Evolutionary conservation across 164 flowering plant species (phyloP).

Genomic region (Macadamia tetraphylla): DNA sequence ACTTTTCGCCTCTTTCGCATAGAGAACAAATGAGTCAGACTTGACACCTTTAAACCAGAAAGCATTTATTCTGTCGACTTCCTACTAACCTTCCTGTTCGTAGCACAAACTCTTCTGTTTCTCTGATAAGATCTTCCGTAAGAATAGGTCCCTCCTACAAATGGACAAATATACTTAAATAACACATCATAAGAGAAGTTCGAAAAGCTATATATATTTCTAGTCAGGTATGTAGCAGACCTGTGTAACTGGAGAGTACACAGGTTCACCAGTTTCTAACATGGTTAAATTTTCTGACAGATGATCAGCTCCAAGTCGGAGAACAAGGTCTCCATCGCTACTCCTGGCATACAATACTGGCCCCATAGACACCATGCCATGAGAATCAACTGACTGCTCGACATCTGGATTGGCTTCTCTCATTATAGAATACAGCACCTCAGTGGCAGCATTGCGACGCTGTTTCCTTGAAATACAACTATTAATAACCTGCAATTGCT

Average conservation of each 20-base stretch:
- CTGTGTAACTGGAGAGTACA: conserved; percentile 81
- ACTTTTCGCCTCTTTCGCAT: not conserved
- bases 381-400: conserved; percentile 29
- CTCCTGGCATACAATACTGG: conserved; percentile 53
- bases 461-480: conserved; percentile 84
- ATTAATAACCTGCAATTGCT: conserved; percentile 87
- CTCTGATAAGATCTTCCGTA: conserved; percentile 88
- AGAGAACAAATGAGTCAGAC: not conserved
- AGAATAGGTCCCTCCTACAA: conserved; percentile 86
- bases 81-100: conserved; percentile 88
- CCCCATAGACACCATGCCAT: conserved; percentile 19
- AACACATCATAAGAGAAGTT: not conserved
- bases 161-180: conserved; percentile 8
- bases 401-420: conserved; percentile 32
- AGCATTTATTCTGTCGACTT: conserved; percentile 7
- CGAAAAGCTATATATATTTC: conserved; percentile 1
- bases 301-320: conserved; percentile 70
- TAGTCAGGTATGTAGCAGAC: conserved; percentile 32
- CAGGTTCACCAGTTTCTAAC: conserved; percentile 91
- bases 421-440: conserved; percentile 53
- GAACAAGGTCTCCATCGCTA: conserved; percentile 62
- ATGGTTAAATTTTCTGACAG: conserved; percentile 49
- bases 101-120: conserved; percentile 93
- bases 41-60: not conserved
- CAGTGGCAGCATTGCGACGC: conserved; percentile 52